Evolutionary conservation across 192 early-diverging fungal genomes (phyloP).

Genomic region (Jimgerdemannia flammicorona): DNA sequence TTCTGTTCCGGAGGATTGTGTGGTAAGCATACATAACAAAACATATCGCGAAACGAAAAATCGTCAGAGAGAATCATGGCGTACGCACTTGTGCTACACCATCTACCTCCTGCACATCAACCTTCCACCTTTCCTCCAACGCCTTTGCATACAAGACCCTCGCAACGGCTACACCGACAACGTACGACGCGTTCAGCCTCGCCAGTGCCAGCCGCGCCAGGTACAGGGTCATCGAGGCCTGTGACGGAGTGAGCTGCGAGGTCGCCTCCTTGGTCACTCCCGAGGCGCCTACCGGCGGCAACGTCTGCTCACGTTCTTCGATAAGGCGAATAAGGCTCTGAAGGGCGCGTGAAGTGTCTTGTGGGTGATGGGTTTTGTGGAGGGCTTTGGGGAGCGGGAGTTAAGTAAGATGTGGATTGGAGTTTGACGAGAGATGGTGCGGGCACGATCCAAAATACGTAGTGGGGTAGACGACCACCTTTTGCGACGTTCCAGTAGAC

Average conservation of each 20-base stretch:
- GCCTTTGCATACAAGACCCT: constrained; percentile 27
- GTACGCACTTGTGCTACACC: constrained; percentile 24
- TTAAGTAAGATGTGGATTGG: neutral
- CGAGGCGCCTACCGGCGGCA: neutral
- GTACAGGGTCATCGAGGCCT: constrained; percentile 32
- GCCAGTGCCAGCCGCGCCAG: constrained; percentile 35
- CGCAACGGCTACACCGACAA: constrained; percentile 8
- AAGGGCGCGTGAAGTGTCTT: constrained; percentile 28
- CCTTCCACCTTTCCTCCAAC: constrained; percentile 36
- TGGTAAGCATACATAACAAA: neutral
- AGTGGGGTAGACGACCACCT: constrained; percentile 14
- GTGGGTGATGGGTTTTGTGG: constrained; percentile 24
- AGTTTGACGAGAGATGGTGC: neutral
- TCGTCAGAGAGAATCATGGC: neutral
- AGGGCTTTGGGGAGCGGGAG: constrained; percentile 17
- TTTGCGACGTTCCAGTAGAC: constrained; percentile 35
- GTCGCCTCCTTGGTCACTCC: neutral
- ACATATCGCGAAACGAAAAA: no score
- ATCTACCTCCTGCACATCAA: constrained; percentile 25
- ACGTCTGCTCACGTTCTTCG: constrained; percentile 6
- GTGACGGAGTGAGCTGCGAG: constrained; percentile 18
- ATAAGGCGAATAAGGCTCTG: constrained; percentile 27
- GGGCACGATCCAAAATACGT: no score
- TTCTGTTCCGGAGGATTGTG: neutral
- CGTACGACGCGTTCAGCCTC: constrained; percentile 27